Conservation (phyloP, 2,329 filamentous ascomycete species). For the Fusarium hainanense region DNA sequence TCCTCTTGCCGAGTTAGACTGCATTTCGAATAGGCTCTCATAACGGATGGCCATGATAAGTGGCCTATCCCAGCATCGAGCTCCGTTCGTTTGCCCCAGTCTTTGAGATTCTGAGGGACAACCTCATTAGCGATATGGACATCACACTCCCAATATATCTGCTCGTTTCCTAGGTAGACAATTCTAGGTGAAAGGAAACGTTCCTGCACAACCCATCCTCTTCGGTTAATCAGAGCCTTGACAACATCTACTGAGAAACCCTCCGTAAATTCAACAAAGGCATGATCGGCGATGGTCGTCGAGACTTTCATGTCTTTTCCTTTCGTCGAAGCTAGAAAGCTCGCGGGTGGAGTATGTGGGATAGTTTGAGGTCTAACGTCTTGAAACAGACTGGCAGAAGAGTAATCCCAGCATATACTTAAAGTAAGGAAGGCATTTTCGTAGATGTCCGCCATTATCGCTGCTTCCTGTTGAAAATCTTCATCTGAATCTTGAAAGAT, state of each 20-base stretch:
- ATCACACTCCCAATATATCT: background rate
- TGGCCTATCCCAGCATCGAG: fast-evolving
- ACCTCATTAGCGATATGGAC: fast-evolving
- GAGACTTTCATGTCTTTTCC: no score
- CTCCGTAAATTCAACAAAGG: fast-evolving
- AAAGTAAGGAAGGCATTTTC: background rate
- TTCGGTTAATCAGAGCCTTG: background rate
- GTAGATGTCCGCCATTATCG: background rate
- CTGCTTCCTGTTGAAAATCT: fast-evolving
- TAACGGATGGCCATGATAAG: background rate
- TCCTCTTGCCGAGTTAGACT: background rate
- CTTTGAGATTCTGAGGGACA: fast-evolving
- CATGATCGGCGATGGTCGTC: no score
- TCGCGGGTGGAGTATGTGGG: fast-evolving
- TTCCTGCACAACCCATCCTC: background rate
- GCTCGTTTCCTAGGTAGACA: background rate
- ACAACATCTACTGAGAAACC: fast-evolving
- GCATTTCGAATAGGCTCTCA: background rate
- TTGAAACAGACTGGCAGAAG: fast-evolving
- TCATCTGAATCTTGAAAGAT: background rate
- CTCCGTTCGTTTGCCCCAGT: background rate
- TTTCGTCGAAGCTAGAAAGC: background rate
- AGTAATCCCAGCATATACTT: background rate
- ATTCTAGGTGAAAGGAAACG: background rate
- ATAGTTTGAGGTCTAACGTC: fast-evolving